Percentiles rank a stretch among this genome's conserved stretches.
Evolutionary conservation across 805 yeast species (phyloP).

Genomic region (Monosporozyma siamensis): DNA sequence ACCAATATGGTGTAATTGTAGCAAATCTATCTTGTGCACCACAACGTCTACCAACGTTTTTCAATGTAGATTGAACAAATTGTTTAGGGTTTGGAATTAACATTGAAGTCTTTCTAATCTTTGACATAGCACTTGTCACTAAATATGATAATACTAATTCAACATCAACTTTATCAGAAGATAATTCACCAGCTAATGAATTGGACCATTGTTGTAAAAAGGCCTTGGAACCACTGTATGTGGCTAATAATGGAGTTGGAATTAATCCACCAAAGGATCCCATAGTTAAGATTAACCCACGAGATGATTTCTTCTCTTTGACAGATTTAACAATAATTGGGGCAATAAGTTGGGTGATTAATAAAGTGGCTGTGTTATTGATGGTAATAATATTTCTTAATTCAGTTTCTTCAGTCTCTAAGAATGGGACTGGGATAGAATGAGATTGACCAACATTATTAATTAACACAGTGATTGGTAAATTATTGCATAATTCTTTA

Average conservation of each 20-base stretch:
- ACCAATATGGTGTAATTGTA: conserved; percentile 85
- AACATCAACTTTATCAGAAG: conserved; percentile 64
- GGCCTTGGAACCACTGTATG: conserved; percentile 93
- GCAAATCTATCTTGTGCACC: conserved; percentile 91
- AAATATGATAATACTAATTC: conserved; percentile 78
- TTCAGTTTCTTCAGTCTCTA: conserved; percentile 69
- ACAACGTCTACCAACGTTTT: conserved; percentile 65
- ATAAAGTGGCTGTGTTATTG: conserved; percentile 76
- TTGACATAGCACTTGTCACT: conserved; percentile 93
- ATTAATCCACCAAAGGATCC: conserved; percentile 93
- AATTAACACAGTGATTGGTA: conserved; percentile 65
- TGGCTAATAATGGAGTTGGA: conserved; percentile 87
- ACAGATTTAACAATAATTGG: conserved; percentile 59
- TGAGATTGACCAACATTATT: conserved; percentile 96
- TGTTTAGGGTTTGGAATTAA: conserved; percentile 72
- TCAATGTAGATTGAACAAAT: conserved; percentile 69
- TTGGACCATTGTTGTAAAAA: conserved; percentile 89
- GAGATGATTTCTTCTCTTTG: conserved; percentile 27
- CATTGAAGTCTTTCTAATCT: conserved; percentile 66
- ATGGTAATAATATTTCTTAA: conserved; percentile 72
- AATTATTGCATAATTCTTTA: conserved; percentile 34
- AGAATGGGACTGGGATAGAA: conserved; percentile 87
- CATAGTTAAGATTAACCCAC: conserved; percentile 83
- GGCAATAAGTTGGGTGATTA: conserved; percentile 68
- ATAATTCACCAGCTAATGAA: conserved; percentile 80